Percentiles rank a stretch among this genome's conserved stretches.
Conservation (phyloP, 495 filamentous ascomycete species). For the Penicillium longicatenatum region DNA sequence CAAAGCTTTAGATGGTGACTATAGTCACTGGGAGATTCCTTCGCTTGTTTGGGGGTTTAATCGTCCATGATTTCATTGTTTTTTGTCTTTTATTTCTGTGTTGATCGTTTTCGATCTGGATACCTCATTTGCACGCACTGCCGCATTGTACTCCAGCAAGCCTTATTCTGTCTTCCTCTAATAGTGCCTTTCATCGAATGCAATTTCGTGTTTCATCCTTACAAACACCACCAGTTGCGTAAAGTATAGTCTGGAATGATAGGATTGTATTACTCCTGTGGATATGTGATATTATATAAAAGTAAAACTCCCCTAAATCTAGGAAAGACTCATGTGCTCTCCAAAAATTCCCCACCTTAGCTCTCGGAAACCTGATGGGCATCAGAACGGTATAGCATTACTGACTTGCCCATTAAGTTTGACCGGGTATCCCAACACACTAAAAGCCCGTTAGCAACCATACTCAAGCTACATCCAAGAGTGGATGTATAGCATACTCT, state of each 20-base stretch:
- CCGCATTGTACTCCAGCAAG: slow-evolving; percentile 33
- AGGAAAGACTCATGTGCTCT: neutral
- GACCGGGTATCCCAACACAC: slow-evolving; percentile 56
- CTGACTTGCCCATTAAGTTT: slow-evolving; percentile 55
- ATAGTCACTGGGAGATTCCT: neutral
- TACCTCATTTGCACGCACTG: slow-evolving; percentile 31
- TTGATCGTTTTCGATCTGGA: slow-evolving; percentile 26
- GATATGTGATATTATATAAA: neutral
- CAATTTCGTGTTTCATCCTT: neutral
- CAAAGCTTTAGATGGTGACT: slow-evolving; percentile 7
- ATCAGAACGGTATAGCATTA: slow-evolving; percentile 57
- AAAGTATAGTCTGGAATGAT: neutral
- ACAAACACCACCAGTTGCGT: neutral
- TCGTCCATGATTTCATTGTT: slow-evolving; percentile 2
- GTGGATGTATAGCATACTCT: slow-evolving; percentile 45
- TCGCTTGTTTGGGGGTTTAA: slow-evolving; percentile 5
- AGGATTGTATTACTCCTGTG: neutral
- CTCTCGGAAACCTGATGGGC: neutral
- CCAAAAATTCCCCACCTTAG: neutral
- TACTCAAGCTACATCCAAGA: neutral
- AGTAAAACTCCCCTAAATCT: neutral
- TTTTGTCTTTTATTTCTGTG: slow-evolving; percentile 11
- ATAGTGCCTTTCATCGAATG: slow-evolving; percentile 16
- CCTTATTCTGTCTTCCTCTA: slow-evolving; percentile 13
- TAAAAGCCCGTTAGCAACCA: slow-evolving; percentile 27